Evolutionary conservation across 345 rosid genomes (phyloP).

Genomic region (Draba incana): DNA sequence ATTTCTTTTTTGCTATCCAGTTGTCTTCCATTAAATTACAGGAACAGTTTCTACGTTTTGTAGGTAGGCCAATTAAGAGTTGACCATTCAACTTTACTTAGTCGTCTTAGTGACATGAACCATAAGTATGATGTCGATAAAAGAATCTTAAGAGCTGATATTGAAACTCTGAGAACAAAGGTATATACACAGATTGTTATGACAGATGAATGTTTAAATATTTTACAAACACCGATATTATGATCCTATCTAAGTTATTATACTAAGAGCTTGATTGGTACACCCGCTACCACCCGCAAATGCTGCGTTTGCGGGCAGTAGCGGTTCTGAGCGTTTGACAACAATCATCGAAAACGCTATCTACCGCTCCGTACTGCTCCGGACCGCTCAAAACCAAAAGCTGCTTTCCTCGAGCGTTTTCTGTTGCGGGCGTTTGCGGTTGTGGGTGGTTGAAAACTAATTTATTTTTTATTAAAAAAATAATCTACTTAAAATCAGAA

Average conservation of each 20-base stretch:
- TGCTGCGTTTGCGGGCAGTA: too few relatives aligned
- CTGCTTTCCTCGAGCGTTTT: too few relatives aligned
- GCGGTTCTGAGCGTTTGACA: too few relatives aligned
- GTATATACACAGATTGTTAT: constrained; percentile 38
- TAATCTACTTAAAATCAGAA: too few relatives aligned
- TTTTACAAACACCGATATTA: not conserved
- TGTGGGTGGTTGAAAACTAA: too few relatives aligned
- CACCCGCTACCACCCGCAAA: too few relatives aligned
- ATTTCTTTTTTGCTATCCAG: not conserved
- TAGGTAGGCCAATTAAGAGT: constrained; percentile 83
- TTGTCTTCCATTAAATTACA: constrained; percentile 3
- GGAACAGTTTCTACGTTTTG: constrained; percentile 15
- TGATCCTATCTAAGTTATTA: not conserved
- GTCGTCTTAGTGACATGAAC: constrained; percentile 71
- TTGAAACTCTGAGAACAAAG: constrained; percentile 91
- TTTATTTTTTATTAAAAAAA: too few relatives aligned
- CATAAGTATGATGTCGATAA: constrained; percentile 80
- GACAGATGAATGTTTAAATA: not conserved
- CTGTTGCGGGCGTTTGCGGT: too few relatives aligned
- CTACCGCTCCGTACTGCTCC: too few relatives aligned
- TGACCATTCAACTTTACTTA: constrained; percentile 69
- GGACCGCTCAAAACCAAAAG: too few relatives aligned
- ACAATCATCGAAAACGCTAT: too few relatives aligned
- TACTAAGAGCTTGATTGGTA: too few relatives aligned
- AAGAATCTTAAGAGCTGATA: constrained; percentile 92